A percentile compares a stretch with the other conserved stretches of the same genome.
Conservation (phyloP, 371 early-diverging fungal species). For the Mucor irregularis region DNA sequence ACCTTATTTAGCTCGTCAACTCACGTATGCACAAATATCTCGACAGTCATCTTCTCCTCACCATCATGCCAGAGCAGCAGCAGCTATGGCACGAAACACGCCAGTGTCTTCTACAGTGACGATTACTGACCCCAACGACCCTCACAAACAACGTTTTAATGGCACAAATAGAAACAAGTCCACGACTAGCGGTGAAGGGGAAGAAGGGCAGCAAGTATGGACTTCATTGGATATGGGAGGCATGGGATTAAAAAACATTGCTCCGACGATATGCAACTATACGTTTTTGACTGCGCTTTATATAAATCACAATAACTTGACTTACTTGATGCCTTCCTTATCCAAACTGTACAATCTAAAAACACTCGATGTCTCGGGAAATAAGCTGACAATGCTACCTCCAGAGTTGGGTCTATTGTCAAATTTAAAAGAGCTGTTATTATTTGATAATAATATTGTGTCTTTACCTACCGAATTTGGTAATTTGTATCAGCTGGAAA, state of each 20-base stretch:
- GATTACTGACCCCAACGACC: slow-evolving; percentile 66
- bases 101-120: slow-evolving; percentile 57
- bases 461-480: slow-evolving; percentile 94
- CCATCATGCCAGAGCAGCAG: slow-evolving; percentile 85
- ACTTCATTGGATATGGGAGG: slow-evolving; percentile 89
- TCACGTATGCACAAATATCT: slow-evolving; percentile 71
- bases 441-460: slow-evolving; percentile 93
- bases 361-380: slow-evolving; percentile 87
- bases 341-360: slow-evolving; percentile 65
- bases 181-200: slow-evolving; percentile 8
- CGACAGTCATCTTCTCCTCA: slow-evolving; percentile 84
- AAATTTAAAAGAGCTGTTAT: slow-evolving; percentile 80
- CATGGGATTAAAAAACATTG: slow-evolving; percentile 84
- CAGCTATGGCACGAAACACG: slow-evolving; percentile 56
- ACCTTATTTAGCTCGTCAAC: slow-evolving; percentile 70
- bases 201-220: slow-evolving; percentile 56
- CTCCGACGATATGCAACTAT: slow-evolving; percentile 75
- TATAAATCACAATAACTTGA: slow-evolving; percentile 91
- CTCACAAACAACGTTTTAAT: slow-evolving; percentile 37
- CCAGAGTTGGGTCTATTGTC: slow-evolving; percentile 89
- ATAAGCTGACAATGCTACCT: slow-evolving; percentile 86
- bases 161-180: not conserved
- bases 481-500: slow-evolving; percentile 89
- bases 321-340: slow-evolving; percentile 74
- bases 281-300: slow-evolving; percentile 88